Evolutionary conservation across 176 grass and related monocot species (phyloP).

Genomic region (Avena insularis): DNA sequence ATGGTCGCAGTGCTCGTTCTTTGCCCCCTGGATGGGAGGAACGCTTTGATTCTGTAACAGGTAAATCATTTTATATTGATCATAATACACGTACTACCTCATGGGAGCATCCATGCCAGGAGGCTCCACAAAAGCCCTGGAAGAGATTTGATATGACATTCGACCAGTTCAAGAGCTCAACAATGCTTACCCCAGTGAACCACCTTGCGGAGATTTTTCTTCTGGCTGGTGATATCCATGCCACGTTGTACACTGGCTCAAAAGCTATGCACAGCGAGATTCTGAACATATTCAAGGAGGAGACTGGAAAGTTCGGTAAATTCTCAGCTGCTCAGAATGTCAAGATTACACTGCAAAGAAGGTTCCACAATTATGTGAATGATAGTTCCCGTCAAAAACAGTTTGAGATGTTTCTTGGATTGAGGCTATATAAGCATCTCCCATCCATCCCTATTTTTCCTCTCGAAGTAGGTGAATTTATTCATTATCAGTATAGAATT

Average conservation of each 20-base stretch:
- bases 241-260: constrained; percentile 98
- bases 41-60: constrained; percentile 88
- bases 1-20: constrained; percentile 50
- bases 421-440: constrained; percentile 97
- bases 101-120: constrained; percentile 93
- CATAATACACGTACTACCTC: constrained; percentile 90
- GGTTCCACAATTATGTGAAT: constrained; percentile 80
- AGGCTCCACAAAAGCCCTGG: constrained; percentile 74
- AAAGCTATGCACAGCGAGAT: constrained; percentile 99
- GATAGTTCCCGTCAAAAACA: constrained; percentile 98
- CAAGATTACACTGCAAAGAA: constrained; percentile 90
- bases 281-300: constrained; percentile 98
- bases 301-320: constrained; percentile 82
- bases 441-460: constrained; percentile 86
- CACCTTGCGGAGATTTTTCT: constrained; percentile 94
- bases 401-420: constrained; percentile 96
- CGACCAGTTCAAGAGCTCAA: constrained; percentile 91
- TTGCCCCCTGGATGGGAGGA: constrained; percentile 97
- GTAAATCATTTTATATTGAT: constrained; percentile 91
- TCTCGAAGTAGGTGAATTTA: constrained; percentile 74
- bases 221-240: constrained; percentile 97
- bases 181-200: constrained; percentile 86
- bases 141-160: constrained; percentile 99
- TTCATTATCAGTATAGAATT: constrained; percentile 34
- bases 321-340: constrained; percentile 99